Evolutionary conservation across 345 rosid genomes (phyloP).

Genomic region (Acer negundo): DNA sequence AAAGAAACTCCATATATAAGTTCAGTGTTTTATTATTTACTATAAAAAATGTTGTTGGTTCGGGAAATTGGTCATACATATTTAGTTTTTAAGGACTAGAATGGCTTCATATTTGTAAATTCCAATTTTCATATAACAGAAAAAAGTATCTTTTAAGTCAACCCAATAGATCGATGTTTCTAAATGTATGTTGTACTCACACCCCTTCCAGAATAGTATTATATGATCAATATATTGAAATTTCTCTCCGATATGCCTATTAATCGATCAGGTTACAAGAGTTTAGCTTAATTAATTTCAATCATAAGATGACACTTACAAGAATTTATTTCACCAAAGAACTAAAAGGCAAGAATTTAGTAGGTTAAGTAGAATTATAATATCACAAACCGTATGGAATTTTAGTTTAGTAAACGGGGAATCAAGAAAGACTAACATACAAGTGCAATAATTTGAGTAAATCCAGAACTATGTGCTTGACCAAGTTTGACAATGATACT

Average conservation of each 20-base stretch:
- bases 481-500: too few relatives aligned
- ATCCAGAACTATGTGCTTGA: not conserved
- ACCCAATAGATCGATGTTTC: not conserved
- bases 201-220: not conserved
- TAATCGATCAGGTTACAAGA: conserved; percentile 19
- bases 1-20: not conserved
- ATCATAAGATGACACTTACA: not conserved
- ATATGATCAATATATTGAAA: not conserved
- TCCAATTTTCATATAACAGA: not conserved
- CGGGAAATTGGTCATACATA: too few relatives aligned
- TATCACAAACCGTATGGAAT: not conserved
- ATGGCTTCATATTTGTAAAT: not conserved
- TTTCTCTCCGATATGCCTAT: conserved; percentile 8
- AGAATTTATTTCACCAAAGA: not conserved
- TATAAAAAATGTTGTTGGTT: too few relatives aligned
- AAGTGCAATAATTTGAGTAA: not conserved
- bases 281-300: conserved; percentile 1
- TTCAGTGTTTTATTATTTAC: not conserved
- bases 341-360: not conserved
- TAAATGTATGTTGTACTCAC: not conserved
- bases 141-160: not conserved
- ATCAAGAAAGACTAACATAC: not conserved
- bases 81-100: not conserved
- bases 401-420: not conserved
- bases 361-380: not conserved